Evolutionary conservation across 148 eudicot species (phyloP), one percentile per base, ranked within the genome.

Genomic region (Arctostaphylos glauca): DNA sequence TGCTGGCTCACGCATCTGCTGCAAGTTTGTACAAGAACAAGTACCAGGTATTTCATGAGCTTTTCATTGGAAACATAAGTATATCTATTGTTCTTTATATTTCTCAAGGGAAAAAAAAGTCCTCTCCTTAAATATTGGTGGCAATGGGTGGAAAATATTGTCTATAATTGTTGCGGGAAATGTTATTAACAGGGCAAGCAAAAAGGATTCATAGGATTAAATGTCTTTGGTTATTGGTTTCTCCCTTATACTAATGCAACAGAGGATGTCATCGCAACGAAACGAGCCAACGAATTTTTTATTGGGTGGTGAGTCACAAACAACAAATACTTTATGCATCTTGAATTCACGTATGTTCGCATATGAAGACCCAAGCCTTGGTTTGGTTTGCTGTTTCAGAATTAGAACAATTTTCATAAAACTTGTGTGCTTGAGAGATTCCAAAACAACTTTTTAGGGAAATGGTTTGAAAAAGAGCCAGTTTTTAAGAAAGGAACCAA

Each of bases 1-100:
- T 94, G 54, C 87, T 94, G 38, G 88, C 89, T 68, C 98, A 94
- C 83, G 87, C 95, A 31, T 84, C 90, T 14, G 88, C 84, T 74
- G 89, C 82, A 25, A 83, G 74, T 54, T 79, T 87, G 41, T 89
- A 89, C 83, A 82, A 67, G 70, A 25, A 84, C 19, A 87, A 81
- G 78, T 90, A 89, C 71, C 87, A 85, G 91, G 90, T 90, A 75
- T 9, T 59, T 2, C 64, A 50, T 21, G 21, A 68, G 74, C 44
- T 68, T 72, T 50, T 50, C 23, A 3, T 4, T 6, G 56, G 21
- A n/a, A 21, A 7, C 21, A 59, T 59, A 3, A 44, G 18, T 19
- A 19, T 5, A 74, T n/a, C 77, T 12, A 0, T 23, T 74, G 21
- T 47, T 25, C 23, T 48, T 31, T 52, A 6, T 72, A 46, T 78